Conservation (phyloP, 306 rosid species). For the Fragaria nilgerrensis region DNA sequence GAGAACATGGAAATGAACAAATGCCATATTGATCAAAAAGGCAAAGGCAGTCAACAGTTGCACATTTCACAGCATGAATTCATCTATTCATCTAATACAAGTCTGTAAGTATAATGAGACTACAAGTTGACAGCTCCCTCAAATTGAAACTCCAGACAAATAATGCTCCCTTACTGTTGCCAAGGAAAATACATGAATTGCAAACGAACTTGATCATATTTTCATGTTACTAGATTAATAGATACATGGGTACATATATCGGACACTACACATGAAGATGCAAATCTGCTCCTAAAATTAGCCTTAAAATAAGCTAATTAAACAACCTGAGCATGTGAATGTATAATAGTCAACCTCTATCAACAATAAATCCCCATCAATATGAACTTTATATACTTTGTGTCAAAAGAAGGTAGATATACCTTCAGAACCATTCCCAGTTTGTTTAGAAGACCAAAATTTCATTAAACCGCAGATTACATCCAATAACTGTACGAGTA, state of each 20-base stretch:
- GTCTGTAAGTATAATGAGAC: neutral
- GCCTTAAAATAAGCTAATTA: neutral
- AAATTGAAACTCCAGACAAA: neutral
- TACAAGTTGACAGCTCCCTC: neutral
- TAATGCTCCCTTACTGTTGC: neutral
- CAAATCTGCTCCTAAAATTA: neutral
- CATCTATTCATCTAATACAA: neutral
- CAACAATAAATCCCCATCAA: neutral
- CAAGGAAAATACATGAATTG: neutral
- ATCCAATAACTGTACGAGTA: neutral
- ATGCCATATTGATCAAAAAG: neutral
- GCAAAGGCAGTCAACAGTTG: neutral
- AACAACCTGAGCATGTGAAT: neutral
- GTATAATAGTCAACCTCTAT: neutral
- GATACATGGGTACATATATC: neutral
- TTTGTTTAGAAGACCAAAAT: neutral
- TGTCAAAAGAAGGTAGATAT: neutral
- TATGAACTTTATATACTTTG: neutral
- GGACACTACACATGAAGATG: neutral
- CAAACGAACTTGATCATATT: neutral
- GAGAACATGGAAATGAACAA: slow-evolving; percentile 17
- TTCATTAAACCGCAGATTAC: neutral
- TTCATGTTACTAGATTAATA: neutral
- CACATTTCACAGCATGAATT: neutral
- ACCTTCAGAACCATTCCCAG: neutral